Evolutionary conservation across 164 flowering plant species (phyloP).

Genomic region (Vitis rotundifolia): DNA sequence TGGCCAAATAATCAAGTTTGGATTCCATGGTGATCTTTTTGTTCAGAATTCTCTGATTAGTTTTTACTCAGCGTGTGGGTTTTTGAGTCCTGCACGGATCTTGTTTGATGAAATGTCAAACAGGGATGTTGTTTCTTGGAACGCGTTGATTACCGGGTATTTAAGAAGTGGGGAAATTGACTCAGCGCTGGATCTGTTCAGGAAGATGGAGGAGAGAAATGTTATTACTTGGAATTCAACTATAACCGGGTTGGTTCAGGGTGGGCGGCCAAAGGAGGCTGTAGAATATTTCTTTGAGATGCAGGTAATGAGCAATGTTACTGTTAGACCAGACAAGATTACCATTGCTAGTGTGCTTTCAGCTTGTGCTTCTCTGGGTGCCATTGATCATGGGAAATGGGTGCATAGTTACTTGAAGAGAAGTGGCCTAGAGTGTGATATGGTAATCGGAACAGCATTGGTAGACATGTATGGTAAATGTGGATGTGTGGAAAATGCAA

Average conservation of each 20-base stretch:
- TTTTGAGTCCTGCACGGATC: constrained; percentile 28
- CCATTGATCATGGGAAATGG: constrained; percentile 69
- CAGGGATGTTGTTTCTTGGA: constrained; percentile 77
- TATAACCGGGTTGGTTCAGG: constrained; percentile 63
- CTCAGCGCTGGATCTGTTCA: constrained; percentile 49
- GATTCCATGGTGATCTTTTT: constrained; percentile 41
- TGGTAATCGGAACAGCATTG: constrained; percentile 65
- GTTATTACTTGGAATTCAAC: constrained; percentile 64
- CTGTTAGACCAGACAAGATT: constrained; percentile 52
- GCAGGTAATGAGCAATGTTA: constrained; percentile 28
- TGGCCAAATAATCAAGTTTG: constrained; percentile 43
- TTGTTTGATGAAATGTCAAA: constrained; percentile 63
- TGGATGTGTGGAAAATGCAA: constrained; percentile 57
- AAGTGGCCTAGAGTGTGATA: constrained; percentile 48
- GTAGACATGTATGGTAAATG: constrained; percentile 87
- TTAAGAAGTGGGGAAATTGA: constrained; percentile 63
- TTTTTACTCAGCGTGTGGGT: constrained; percentile 39
- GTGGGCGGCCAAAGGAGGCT: constrained; percentile 54
- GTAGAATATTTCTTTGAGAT: constrained; percentile 54
- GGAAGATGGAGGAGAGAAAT: constrained; percentile 41
- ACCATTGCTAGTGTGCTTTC: constrained; percentile 56
- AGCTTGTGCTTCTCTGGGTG: constrained; percentile 65
- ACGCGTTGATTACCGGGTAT: constrained; percentile 62
- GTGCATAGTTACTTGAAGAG: constrained; percentile 58
- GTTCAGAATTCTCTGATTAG: constrained; percentile 49